Evolutionary conservation across 305 asterid genomes (phyloP).

Genomic region (Fraxinus floribunda): DNA sequence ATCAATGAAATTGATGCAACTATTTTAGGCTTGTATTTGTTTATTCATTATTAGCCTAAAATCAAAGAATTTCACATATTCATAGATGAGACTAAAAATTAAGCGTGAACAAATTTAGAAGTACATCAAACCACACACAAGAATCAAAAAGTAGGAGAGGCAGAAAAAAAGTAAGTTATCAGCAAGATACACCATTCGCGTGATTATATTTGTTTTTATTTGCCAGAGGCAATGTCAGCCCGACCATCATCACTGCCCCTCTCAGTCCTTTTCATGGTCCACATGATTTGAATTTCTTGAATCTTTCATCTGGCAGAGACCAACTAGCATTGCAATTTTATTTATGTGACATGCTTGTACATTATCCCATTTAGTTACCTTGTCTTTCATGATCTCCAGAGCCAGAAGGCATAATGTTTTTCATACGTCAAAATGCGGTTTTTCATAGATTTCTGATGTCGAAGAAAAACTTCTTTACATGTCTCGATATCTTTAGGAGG

Average conservation of each 20-base stretch:
- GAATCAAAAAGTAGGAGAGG: slow-evolving; percentile 9
- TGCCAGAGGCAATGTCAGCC: not conserved
- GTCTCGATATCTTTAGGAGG: slow-evolving; percentile 8
- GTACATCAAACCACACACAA: slow-evolving; percentile 2
- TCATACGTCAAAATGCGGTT: not conserved
- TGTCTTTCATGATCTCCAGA: not conserved
- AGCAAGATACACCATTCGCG: not conserved
- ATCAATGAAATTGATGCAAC: slow-evolving; percentile 9
- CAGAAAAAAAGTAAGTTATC: not conserved
- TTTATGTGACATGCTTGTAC: not conserved
- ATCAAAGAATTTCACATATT: not conserved
- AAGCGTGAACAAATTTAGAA: not conserved
- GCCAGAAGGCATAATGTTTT: not conserved
- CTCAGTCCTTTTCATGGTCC: slow-evolving; percentile 1
- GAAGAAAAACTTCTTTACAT: not conserved
- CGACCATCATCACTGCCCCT: not conserved
- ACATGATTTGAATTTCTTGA: slow-evolving; percentile 8
- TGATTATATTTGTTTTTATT: not conserved
- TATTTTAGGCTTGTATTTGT: not conserved
- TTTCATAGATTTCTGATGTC: slow-evolving; percentile 9
- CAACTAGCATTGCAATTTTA: not conserved
- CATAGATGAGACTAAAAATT: slow-evolving; percentile 4
- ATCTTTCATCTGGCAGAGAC: not conserved
- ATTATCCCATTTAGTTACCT: not conserved
- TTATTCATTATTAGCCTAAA: not conserved